Percentiles rank a stretch among this genome's conserved stretches.
phyloP scores from a whole-genome alignment of 306 rosid species.

The Lathyrus aphaca region DNA sequence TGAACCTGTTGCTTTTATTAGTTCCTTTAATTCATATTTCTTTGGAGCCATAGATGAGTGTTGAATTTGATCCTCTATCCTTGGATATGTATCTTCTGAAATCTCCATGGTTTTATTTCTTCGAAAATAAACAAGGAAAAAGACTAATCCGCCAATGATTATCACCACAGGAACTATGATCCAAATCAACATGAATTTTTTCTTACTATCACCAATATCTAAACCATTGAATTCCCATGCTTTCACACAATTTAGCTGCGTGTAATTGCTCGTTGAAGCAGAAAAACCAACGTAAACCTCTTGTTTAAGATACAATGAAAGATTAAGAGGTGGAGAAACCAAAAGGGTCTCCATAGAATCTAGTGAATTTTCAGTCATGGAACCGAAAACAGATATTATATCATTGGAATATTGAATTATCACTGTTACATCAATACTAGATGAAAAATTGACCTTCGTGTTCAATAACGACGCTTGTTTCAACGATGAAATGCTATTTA shows the following conservation, averaged over 20 bases:
- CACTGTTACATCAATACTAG: constrained; percentile 19
- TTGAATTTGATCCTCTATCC: constrained; percentile 64
- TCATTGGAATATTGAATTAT: constrained; percentile 37
- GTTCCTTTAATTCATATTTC: constrained; percentile 54
- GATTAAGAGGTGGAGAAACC: constrained; percentile 44
- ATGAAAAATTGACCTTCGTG: constrained; percentile 35
- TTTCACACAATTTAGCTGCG: constrained; percentile 58
- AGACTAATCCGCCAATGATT: constrained; percentile 35
- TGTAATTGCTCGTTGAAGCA: constrained; percentile 59
- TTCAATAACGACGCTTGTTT: constrained; percentile 34
- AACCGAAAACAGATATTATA: constrained; percentile 37
- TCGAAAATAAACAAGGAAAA: constrained; percentile 18
- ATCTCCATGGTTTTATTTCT: constrained; percentile 24
- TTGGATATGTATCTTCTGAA: constrained; percentile 50
- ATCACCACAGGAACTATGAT: constrained; percentile 36
- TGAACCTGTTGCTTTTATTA: constrained; percentile 59
- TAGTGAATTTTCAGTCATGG: constrained; percentile 6
- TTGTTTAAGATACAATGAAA: constrained; percentile 38
- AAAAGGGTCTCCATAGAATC: constrained; percentile 36
- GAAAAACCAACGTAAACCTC: constrained; percentile 69
- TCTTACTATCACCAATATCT: not conserved
- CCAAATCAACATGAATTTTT: constrained; percentile 54
- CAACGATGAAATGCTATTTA: constrained; percentile 58
- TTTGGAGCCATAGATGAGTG: constrained; percentile 56
- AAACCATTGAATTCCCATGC: constrained; percentile 59